These are phyloP conservation scores for Marchantia paleacea DNA, from an alignment of 225 moss, liverwort and hornwort genomes.

Conservation along the genomic window DNA sequence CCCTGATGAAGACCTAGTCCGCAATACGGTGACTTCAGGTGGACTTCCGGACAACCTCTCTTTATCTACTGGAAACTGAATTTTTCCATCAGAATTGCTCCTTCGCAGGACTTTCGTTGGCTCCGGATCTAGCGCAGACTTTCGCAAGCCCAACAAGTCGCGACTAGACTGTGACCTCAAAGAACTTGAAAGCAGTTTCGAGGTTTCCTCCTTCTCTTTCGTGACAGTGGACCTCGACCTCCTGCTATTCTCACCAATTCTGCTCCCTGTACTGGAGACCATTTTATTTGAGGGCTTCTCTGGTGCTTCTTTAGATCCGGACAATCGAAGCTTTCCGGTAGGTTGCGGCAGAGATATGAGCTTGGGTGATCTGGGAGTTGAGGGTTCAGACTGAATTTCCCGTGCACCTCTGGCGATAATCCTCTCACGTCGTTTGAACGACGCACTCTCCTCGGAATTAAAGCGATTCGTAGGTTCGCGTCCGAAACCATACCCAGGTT, in stretches of 20 bases:
- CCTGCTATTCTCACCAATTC: constrained; percentile 18
- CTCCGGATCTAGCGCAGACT: constrained; percentile 28
- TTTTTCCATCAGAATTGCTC: constrained; percentile 36
- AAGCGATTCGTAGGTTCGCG: constrained; percentile 34
- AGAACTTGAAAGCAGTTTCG: constrained; percentile 5
- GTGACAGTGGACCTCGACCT: constrained; percentile 12
- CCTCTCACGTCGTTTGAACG: constrained; percentile 31
- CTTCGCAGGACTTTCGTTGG: constrained; percentile 27
- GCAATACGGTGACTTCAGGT: constrained; percentile 34
- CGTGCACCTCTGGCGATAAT: constrained; percentile 27
- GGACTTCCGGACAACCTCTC: constrained; percentile 27
- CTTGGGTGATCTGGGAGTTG: constrained; percentile 34
- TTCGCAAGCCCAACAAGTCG: constrained; percentile 26
- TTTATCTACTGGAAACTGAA: constrained; percentile 22
- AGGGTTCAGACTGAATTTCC: constrained; percentile 31
- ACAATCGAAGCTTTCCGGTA: constrained; percentile 27
- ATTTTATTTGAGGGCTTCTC: constrained; percentile 29
- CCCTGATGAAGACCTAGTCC: constrained; percentile 24
- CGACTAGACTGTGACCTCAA: constrained; percentile 33
- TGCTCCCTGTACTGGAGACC: constrained; percentile 10
- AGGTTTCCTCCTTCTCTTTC: constrained; percentile 25
- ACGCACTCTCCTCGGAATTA: constrained; percentile 35
- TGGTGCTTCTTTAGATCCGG: constrained; percentile 27
- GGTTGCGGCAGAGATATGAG: constrained; percentile 41
- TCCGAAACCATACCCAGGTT: constrained; percentile 37